These are phyloP conservation scores for Danielia oregonensis DNA, from an alignment of 805 yeast species.

Conservation along the genomic window DNA sequence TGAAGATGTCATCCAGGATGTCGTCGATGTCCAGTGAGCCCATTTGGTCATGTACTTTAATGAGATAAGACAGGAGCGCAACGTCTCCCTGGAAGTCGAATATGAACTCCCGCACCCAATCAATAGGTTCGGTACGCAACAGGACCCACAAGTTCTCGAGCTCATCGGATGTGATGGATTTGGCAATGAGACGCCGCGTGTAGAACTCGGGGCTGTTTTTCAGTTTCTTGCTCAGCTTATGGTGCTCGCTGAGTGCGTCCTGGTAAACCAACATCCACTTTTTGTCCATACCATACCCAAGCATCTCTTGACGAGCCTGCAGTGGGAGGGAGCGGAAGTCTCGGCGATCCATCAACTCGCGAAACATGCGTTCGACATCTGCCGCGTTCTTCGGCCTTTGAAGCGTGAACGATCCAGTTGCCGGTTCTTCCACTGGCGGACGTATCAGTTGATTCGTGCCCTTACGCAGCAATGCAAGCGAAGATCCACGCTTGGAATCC, in stretches of 20 bases:
- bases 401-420: conserved; percentile 26
- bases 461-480: conserved; percentile 3
- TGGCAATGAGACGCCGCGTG: conserved; percentile 69
- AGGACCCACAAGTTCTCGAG: conserved; percentile 87
- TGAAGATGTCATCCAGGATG: conserved; percentile 51
- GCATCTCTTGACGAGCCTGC: conserved; percentile 73
- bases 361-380: conserved; percentile 71
- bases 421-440: conserved; percentile 10
- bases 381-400: conserved; percentile 66
- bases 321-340: conserved; percentile 71
- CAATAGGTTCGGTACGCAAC: conserved; percentile 78
- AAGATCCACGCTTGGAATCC: conserved; percentile 1
- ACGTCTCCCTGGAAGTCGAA: conserved; percentile 72
- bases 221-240: conserved; percentile 40
- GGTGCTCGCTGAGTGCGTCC: conserved; percentile 74
- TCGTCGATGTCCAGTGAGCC: conserved; percentile 23
- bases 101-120: conserved; percentile 80
- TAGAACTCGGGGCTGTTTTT: conserved; percentile 65
- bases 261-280: conserved; percentile 92
- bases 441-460: conserved; percentile 6
- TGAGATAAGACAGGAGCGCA: conserved; percentile 59
- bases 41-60: conserved; percentile 48
- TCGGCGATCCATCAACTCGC: conserved; percentile 76
- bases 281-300: conserved; percentile 66
- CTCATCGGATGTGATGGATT: conserved; percentile 63